Evolutionary conservation across 805 yeast genomes (phyloP).

Genomic region (Kurtzmaniella fragi): DNA sequence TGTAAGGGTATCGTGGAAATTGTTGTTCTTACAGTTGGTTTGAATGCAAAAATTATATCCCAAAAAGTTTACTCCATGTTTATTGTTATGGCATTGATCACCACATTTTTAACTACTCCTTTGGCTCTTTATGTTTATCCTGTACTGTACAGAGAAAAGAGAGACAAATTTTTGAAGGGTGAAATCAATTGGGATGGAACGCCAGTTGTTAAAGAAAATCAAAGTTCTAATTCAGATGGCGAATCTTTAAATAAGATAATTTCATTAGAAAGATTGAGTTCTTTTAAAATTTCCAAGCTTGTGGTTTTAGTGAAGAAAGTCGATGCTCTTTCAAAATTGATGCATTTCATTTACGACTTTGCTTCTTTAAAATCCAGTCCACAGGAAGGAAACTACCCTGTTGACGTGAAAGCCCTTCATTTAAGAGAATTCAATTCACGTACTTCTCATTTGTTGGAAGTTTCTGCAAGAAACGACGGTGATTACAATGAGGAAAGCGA

Average conservation of each 20-base stretch:
- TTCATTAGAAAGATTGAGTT: slow-evolving; percentile 11
- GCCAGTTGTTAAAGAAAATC: slow-evolving; percentile 4
- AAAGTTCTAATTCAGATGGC: slow-evolving; percentile 4
- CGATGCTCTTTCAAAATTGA: slow-evolving; percentile 28
- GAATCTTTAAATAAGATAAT: background rate
- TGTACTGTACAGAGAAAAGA: slow-evolving; percentile 49
- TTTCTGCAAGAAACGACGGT: slow-evolving; percentile 36
- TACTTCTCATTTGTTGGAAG: slow-evolving; percentile 65
- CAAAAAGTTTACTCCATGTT: slow-evolving; percentile 72
- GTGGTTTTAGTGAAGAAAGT: slow-evolving; percentile 24
- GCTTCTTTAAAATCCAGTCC: slow-evolving; percentile 13
- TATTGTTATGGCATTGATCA: slow-evolving; percentile 73
- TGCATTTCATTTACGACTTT: slow-evolving; percentile 27
- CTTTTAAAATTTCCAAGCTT: slow-evolving; percentile 19
- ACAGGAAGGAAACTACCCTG: slow-evolving; percentile 10
- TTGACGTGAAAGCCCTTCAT: slow-evolving; percentile 47
- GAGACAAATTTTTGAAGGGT: slow-evolving; percentile 26
- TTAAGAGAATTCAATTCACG: slow-evolving; percentile 59
- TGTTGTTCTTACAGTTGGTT: slow-evolving; percentile 71
- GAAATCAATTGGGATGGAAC: slow-evolving; percentile 24
- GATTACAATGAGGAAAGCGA: slow-evolving; percentile 21
- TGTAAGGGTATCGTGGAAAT: slow-evolving; percentile 87
- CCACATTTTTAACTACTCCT: slow-evolving; percentile 80
- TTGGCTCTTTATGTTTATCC: slow-evolving; percentile 62
- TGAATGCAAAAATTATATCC: slow-evolving; percentile 63